A percentile compares a stretch with the other conserved stretches of the same genome.
These are phyloP conservation scores for Ophiostoma angusticollis DNA, from an alignment of 2,329 filamentous ascomycete genomes.

Conservation along the genomic window DNA sequence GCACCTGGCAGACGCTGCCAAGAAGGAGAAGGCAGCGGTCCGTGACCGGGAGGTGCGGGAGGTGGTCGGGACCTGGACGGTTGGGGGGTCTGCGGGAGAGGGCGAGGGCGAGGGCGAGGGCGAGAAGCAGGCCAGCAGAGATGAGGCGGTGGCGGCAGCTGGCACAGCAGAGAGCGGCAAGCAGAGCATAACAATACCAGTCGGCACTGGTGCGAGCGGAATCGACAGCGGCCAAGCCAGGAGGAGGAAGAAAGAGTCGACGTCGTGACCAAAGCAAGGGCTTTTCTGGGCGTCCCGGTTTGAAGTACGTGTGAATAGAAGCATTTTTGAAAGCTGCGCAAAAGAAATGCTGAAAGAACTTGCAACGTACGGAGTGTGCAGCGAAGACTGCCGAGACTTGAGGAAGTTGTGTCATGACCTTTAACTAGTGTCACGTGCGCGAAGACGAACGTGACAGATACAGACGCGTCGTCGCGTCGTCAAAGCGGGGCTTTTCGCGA, in stretches of 20 bases:
- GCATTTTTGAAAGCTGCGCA: too few relatives aligned
- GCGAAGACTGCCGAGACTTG: too few relatives aligned
- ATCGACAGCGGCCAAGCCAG: not conserved
- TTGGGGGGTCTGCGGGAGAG: slow-evolving; percentile 28
- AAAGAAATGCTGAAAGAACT: too few relatives aligned
- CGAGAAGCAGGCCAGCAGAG: slow-evolving; percentile 12
- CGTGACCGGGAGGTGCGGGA: slow-evolving; percentile 54
- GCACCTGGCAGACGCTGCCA: slow-evolving; percentile 55
- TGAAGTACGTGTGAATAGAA: too few relatives aligned
- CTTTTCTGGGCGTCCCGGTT: not conserved
- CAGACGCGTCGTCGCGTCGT: slow-evolving; percentile 7
- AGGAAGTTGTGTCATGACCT: too few relatives aligned
- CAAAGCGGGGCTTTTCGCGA: slow-evolving; percentile 10
- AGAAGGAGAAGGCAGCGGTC: slow-evolving; percentile 42
- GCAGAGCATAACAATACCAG: not conserved
- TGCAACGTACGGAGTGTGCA: too few relatives aligned
- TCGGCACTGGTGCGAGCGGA: not conserved
- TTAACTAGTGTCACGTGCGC: slow-evolving; percentile 11
- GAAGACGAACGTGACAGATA: slow-evolving; percentile 1
- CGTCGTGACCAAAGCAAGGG: not conserved
- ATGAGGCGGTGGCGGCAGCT: slow-evolving; percentile 7
- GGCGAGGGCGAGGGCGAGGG: slow-evolving; percentile 15
- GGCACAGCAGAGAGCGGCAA: not conserved
- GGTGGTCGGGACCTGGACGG: slow-evolving; percentile 59
- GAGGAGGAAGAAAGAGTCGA: slow-evolving; percentile 1